Evolutionary conservation across 2,329 filamentous ascomycete species (phyloP), one percentile per base, ranked within the genome.

Genomic region (Microcyclospora tardicrescens): DNA sequence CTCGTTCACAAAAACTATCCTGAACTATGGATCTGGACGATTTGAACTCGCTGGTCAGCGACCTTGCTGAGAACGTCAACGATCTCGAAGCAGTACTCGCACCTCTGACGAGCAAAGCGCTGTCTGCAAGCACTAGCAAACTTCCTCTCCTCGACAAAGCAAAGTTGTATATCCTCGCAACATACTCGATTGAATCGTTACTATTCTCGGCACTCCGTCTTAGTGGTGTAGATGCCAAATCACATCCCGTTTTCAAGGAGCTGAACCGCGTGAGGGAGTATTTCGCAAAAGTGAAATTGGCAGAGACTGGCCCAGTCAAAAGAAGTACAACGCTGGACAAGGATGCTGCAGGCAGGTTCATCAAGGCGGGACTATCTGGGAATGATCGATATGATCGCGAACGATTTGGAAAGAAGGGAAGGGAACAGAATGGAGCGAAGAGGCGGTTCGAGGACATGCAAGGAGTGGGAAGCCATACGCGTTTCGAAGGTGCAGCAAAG

Each of bases 71-170:
- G 8, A 77, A 86, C 57, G 74, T 96, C 36, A 83, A 93, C 61
- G 74, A 79, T 39, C 72, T 96, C 34, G 77, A 93, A 56, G 73
- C 79, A 28, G 69, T 74, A 3, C 69, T 96, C 19, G 64, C 74
- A 45, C 85, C 89, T n/a, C 65, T 96, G 5, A 64, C 93, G 16
- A 67, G 69, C 28, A 70, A 71, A 36, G 61, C 72, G 1, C 64
- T 95, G 33, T 67, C 75, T 36, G 75, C 79, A 31, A 73, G 76
- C 40, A 77, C 84, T 5, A 79, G 77, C 39, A 85, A 85, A 56
- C 70, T 96, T 19, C 87, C 89, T 2, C 71, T 96, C n/a, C 71
- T 98, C 43, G 89, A 96, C 67, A 87, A 85, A 65, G 86, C 91
- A 6, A 95, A 96, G 64, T 77, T 95, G 43, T 85, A 93, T 57